phyloP scores from a whole-genome alignment of 306 rosid genomes.

The Ormosia emarginata region DNA sequence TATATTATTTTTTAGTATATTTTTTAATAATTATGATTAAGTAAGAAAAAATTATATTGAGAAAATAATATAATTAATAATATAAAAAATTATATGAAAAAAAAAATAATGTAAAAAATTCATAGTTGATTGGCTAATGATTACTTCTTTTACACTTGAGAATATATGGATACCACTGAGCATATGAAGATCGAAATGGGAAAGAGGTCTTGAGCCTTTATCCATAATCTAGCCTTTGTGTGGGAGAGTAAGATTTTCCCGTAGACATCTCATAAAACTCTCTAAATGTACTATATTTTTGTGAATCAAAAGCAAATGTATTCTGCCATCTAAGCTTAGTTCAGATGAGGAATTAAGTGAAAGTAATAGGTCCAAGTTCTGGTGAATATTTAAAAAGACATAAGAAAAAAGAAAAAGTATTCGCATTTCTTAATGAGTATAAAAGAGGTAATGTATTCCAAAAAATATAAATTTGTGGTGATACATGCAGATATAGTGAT shows the following conservation, averaged over 20 bases:
- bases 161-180: background rate
- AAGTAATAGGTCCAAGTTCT: background rate
- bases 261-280: background rate
- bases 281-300: background rate
- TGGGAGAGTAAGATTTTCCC: background rate
- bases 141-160: background rate
- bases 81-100: too few species aligned
- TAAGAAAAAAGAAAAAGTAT: background rate
- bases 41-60: too few species aligned
- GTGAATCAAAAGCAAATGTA: background rate
- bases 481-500: background rate
- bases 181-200: background rate
- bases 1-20: too few species aligned
- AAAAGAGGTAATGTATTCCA: background rate
- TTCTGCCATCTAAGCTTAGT: background rate
- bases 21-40: too few species aligned
- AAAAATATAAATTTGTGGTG: background rate
- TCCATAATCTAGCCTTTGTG: background rate
- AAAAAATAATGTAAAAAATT: too few species aligned
- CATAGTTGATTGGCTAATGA: background rate
- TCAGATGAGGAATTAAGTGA: background rate
- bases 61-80: too few species aligned
- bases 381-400: background rate
- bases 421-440: background rate
- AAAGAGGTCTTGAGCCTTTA: background rate